Evolutionary conservation across 2,329 filamentous ascomycete genomes (phyloP).

Genomic region (Coniochaeta prunicola): DNA sequence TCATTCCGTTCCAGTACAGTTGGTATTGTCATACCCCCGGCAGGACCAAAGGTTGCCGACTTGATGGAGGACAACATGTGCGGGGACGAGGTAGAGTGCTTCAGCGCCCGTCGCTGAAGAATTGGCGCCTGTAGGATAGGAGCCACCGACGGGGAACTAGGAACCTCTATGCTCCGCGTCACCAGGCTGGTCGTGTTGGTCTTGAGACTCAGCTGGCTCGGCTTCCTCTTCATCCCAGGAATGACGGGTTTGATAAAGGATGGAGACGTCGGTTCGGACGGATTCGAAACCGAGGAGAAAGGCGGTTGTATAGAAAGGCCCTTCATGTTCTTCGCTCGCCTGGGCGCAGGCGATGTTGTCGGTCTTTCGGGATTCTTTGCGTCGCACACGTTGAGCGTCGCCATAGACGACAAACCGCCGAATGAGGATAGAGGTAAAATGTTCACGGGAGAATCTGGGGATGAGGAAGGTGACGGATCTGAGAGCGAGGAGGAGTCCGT

Average conservation of each 20-base stretch:
- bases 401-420: conserved; percentile 36
- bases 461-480: conserved; percentile 85
- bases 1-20: conserved; percentile 53
- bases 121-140: conserved; percentile 35
- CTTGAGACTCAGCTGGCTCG: conserved; percentile 71
- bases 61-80: conserved; percentile 56
- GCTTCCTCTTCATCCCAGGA: conserved; percentile 63
- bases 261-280: conserved; percentile 63
- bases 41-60: conserved; percentile 52
- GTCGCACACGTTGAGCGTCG: conserved; percentile 38
- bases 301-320: conserved; percentile 71
- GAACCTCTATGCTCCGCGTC: conserved; percentile 42
- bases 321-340: conserved; percentile 76
- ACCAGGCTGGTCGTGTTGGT: conserved; percentile 56
- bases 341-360: conserved; percentile 57
- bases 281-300: conserved; percentile 38
- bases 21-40: conserved; percentile 58
- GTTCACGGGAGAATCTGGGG: conserved; percentile 80
- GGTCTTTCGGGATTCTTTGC: conserved; percentile 40
- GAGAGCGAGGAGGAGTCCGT: conserved; percentile 86
- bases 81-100: conserved; percentile 61
- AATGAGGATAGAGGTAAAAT: conserved; percentile 62
- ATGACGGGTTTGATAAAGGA: conserved; percentile 76
- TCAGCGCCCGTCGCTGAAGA: conserved; percentile 53
- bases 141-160: conserved; percentile 43